Conservation (phyloP, 2,329 filamentous ascomycete genomes). For the Aspergillus tamarii region DNA sequence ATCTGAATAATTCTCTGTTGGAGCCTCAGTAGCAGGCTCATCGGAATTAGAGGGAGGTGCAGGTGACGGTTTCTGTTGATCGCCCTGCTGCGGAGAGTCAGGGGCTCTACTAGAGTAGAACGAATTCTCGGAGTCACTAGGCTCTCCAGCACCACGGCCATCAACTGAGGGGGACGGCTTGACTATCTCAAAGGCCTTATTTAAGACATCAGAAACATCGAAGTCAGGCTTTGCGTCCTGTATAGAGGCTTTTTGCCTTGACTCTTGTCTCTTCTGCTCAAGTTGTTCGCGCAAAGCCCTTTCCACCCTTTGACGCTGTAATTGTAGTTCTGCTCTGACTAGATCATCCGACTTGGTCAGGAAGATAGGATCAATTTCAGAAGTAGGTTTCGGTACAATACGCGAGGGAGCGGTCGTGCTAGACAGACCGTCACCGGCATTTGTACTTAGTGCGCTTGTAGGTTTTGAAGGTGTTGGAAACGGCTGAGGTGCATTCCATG, state of each 20-base stretch:
- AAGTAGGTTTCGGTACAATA: constrained; percentile 54
- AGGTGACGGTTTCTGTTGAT: constrained; percentile 35
- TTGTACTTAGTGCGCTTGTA: constrained; percentile 22
- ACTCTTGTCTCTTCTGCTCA: constrained; percentile 61
- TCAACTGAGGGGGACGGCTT: constrained; percentile 66
- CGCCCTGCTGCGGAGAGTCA: constrained; percentile 66
- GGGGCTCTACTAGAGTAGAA: constrained; percentile 92
- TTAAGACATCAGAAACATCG: constrained; percentile 72
- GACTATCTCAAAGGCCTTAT: constrained; percentile 71
- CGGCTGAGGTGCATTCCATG: constrained; percentile 17
- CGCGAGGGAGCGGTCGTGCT: constrained; percentile 34
- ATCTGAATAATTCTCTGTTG: constrained; percentile 38
- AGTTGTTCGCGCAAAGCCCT: constrained; percentile 74
- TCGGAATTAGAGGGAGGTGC: constrained; percentile 34
- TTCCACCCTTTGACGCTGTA: constrained; percentile 82
- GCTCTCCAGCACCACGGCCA: constrained; percentile 59
- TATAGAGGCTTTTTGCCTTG: constrained; percentile 52
- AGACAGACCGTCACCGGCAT: constrained; percentile 25
- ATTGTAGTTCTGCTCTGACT: constrained; percentile 76
- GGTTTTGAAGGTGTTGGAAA: constrained; percentile 24
- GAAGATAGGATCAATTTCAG: constrained; percentile 79
- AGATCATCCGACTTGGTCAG: constrained; percentile 85
- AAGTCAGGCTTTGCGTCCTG: constrained; percentile 65
- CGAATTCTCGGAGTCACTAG: constrained; percentile 84
- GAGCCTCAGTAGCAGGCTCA: constrained; percentile 36